Conservation (phyloP, 495 filamentous ascomycete species). For the Poronia punctata region DNA sequence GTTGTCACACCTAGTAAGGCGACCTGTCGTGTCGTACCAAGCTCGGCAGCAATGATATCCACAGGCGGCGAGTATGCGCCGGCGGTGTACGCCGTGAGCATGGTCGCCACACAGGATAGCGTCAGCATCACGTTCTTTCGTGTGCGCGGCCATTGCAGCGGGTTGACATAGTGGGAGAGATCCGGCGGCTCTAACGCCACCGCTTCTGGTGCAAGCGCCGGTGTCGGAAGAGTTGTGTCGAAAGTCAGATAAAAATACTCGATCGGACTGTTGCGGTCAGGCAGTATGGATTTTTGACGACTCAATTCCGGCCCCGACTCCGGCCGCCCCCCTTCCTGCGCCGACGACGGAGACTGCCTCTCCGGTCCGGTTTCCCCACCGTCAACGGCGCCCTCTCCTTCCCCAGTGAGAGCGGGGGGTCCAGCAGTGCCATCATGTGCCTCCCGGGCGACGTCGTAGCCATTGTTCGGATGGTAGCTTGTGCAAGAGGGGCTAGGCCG, state of each 20-base stretch:
- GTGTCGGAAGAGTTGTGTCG: constrained; percentile 56
- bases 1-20: constrained; percentile 72
- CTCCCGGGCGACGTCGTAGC: too few relatives aligned
- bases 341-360: too few relatives aligned
- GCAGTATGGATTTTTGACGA: background rate
- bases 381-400: too few relatives aligned
- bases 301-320: background rate
- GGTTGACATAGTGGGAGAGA: constrained; percentile 60
- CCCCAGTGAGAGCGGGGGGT: too few relatives aligned
- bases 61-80: constrained; percentile 71
- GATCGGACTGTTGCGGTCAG: constrained; percentile 34
- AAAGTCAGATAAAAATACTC: constrained; percentile 67
- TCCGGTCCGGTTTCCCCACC: too few relatives aligned
- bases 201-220: constrained; percentile 38
- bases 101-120: constrained; percentile 69
- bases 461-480: background rate
- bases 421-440: too few relatives aligned
- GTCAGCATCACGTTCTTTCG: constrained; percentile 68
- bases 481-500: too few relatives aligned
- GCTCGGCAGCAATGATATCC: constrained; percentile 53
- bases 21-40: constrained; percentile 55
- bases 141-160: constrained; percentile 63
- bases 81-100: constrained; percentile 72
- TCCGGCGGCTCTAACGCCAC: constrained; percentile 47
- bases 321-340: background rate